These are phyloP conservation scores for Halophytophthora polymorphica DNA, from an alignment of 352 stramenopile genomes.

Conservation along the genomic window DNA sequence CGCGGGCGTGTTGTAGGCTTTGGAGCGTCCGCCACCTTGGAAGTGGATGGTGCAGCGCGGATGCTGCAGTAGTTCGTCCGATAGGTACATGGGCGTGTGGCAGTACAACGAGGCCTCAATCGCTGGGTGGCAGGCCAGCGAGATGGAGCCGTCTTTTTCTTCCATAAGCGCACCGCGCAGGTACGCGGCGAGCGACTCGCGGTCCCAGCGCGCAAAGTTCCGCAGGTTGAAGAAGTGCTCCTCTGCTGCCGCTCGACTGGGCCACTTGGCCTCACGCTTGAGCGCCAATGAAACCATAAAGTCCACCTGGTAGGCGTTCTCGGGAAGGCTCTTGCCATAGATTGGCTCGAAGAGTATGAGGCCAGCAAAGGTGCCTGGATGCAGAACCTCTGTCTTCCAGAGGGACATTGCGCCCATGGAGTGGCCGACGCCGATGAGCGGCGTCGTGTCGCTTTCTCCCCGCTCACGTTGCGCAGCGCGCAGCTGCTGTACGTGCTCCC, in stretches of 20 bases:
- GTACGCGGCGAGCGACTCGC: constrained; percentile 25
- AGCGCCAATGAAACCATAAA: constrained; percentile 22
- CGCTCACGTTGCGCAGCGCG: constrained; percentile 11
- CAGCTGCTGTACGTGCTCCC: constrained; percentile 24
- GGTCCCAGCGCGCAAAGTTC: constrained; percentile 34
- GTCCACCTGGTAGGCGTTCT: constrained; percentile 22
- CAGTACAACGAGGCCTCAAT: constrained; percentile 44
- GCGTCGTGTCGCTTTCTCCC: constrained; percentile 14
- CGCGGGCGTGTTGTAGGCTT: constrained; percentile 30
- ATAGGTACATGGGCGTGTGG: constrained; percentile 28
- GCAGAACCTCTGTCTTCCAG: constrained; percentile 34
- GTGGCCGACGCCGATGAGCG: constrained; percentile 46
- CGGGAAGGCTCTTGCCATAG: constrained; percentile 17
- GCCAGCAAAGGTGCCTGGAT: constrained; percentile 35
- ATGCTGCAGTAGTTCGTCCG: constrained; percentile 18
- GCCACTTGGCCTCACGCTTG: constrained; percentile 22
- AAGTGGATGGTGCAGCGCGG: constrained; percentile 35
- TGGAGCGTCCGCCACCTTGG: constrained; percentile 34
- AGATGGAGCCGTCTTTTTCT: constrained; percentile 19
- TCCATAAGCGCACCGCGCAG: constrained; percentile 23
- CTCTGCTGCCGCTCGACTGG: constrained; percentile 16
- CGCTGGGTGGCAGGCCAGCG: constrained; percentile 34
- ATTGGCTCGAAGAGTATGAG: constrained; percentile 45
- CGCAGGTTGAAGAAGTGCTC: constrained; percentile 24
- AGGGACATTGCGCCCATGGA: constrained; percentile 48